A percentile compares a stretch with the other conserved stretches of the same genome.
Evolutionary conservation across 2,329 filamentous ascomycete species (phyloP).

Genomic region (Cyphellophora attinorum): DNA sequence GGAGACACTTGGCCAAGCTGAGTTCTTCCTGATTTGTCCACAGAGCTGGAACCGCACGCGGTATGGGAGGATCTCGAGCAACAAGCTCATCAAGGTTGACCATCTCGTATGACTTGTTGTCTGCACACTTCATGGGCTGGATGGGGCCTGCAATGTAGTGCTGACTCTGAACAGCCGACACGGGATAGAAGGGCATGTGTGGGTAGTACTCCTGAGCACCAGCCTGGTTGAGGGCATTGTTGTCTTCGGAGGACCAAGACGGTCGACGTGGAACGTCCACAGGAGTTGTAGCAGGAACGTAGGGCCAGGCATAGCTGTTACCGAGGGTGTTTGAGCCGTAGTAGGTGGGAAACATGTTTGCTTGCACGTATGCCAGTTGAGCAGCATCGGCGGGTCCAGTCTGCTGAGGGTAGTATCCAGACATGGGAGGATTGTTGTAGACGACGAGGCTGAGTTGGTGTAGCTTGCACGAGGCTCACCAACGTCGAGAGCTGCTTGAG

Average conservation of each 20-base stretch:
- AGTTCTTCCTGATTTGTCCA: conserved; percentile 74
- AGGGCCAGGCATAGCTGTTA: conserved; percentile 27
- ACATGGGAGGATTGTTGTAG: conserved; percentile 16
- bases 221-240: conserved; percentile 50
- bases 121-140: conserved; percentile 36
- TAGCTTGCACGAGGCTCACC: conserved; percentile 12
- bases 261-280: conserved; percentile 26
- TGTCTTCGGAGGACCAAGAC: conserved; percentile 34
- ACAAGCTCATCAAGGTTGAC: conserved; percentile 54
- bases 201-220: conserved; percentile 49
- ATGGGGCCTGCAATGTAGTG: conserved; percentile 23
- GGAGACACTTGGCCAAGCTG: conserved; percentile 84
- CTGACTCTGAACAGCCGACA: conserved; percentile 48
- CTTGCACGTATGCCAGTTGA: conserved; percentile 25
- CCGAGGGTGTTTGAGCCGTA: conserved; percentile 24
- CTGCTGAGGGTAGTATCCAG: conserved; percentile 14
- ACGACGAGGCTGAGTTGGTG: conserved; percentile 17
- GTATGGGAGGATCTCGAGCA: conserved; percentile 70
- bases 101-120: conserved; percentile 33
- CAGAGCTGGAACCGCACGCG: conserved; percentile 79
- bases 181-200: conserved; percentile 47
- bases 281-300: conserved; percentile 27
- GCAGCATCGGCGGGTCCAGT: conserved; percentile 7
- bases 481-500: conserved; percentile 9
- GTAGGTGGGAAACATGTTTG: conserved; percentile 26